Evolutionary conservation across 306 rosid genomes (phyloP).

Genomic region (Trifolium repens): DNA sequence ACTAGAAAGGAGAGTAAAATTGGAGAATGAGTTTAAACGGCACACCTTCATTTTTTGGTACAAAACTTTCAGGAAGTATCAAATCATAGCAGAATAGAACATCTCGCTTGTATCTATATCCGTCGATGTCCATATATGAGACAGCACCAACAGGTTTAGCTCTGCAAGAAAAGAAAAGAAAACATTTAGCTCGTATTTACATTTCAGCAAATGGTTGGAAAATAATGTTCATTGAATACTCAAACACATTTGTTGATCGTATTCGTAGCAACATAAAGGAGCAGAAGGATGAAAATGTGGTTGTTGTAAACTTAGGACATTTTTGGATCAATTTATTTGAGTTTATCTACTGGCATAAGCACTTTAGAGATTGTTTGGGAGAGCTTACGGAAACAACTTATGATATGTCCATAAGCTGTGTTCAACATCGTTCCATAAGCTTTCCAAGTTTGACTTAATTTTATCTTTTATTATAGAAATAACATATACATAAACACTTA

Average conservation of each 20-base stretch:
- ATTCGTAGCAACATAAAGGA: no score
- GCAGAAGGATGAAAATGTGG: slow-evolving; percentile 5
- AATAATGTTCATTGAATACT: not conserved
- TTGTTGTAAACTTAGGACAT: slow-evolving; percentile 37
- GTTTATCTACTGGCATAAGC: no score
- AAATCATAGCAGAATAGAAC: slow-evolving; percentile 89
- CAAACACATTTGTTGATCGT: slow-evolving; percentile 17
- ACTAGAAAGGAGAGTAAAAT: slow-evolving; percentile 4
- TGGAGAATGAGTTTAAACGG: slow-evolving; percentile 24
- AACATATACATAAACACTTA: no score
- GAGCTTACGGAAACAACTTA: no score
- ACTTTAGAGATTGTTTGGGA: no score
- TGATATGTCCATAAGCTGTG: no score
- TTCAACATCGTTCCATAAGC: no score
- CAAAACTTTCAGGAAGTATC: slow-evolving; percentile 73
- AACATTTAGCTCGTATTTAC: not conserved
- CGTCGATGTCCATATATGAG: slow-evolving; percentile 84
- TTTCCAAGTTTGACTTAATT: no score
- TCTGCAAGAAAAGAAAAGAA: slow-evolving; percentile 53
- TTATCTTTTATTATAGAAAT: no score
- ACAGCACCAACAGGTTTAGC: slow-evolving; percentile 80
- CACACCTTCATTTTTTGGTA: slow-evolving; percentile 80
- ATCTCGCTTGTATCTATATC: slow-evolving; percentile 73
- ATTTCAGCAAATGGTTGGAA: slow-evolving; percentile 12
- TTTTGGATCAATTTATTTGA: no score